These are phyloP conservation scores for Exophiala sp. DNA, from an alignment of 2,329 filamentous ascomycete genomes.

Conservation along the genomic window DNA sequence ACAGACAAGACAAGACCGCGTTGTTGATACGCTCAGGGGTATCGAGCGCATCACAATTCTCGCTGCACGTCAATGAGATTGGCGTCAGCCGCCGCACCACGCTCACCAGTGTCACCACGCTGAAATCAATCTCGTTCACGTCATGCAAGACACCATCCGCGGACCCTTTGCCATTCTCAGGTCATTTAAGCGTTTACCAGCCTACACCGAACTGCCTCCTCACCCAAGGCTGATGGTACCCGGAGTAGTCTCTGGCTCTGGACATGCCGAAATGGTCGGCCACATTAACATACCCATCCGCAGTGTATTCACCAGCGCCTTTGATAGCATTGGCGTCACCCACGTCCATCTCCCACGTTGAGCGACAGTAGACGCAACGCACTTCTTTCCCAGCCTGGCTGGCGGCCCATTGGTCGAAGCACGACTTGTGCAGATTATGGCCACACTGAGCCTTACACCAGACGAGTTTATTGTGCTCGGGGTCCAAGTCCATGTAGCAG, in stretches of 20 bases:
- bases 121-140: too few relatives aligned
- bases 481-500: slow-evolving; percentile 56
- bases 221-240: slow-evolving; percentile 41
- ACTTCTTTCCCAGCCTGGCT: slow-evolving; percentile 35
- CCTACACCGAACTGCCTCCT: slow-evolving; percentile 19
- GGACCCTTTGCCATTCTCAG: too few relatives aligned
- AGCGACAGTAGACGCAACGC: slow-evolving; percentile 46
- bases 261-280: slow-evolving; percentile 41
- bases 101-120: too few relatives aligned
- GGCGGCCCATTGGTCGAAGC: slow-evolving; percentile 54
- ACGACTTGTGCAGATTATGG: slow-evolving; percentile 59
- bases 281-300: slow-evolving; percentile 47
- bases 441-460: slow-evolving; percentile 62
- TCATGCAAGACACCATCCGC: too few relatives aligned
- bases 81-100: too few relatives aligned
- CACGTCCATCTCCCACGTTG: slow-evolving; percentile 38
- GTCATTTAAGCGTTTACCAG: background rate
- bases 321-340: slow-evolving; percentile 33
- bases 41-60: too few relatives aligned
- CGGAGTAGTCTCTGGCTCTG: slow-evolving; percentile 37
- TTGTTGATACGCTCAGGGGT: too few relatives aligned
- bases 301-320: slow-evolving; percentile 29
- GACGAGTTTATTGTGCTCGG: slow-evolving; percentile 44
- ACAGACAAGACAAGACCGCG: too few relatives aligned
- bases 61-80: too few relatives aligned